Percentiles rank a stretch among this genome's conserved stretches.
These are phyloP conservation scores for Lipomyces lipofer DNA, from an alignment of 805 yeast species.

Conservation along the genomic window DNA sequence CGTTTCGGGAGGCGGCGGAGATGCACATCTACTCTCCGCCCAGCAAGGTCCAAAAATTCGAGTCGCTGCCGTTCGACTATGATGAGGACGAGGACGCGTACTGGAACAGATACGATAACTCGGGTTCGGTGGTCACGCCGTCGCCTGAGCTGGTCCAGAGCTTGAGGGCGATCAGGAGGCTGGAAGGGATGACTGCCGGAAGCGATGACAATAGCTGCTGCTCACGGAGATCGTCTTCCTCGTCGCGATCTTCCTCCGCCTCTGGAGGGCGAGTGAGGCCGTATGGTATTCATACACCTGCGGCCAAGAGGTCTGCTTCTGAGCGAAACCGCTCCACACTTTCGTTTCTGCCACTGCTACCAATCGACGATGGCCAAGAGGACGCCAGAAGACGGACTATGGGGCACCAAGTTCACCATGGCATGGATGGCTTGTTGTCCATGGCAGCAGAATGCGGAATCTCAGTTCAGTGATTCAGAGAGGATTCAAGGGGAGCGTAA, in stretches of 20 bases:
- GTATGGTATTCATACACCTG: not conserved
- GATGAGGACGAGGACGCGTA: constrained; percentile 14
- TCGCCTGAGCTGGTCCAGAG: constrained; percentile 9
- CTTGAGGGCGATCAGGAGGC: not conserved
- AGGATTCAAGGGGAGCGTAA: no score
- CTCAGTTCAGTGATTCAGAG: no score
- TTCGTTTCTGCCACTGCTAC: constrained; percentile 9
- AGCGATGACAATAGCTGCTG: not conserved
- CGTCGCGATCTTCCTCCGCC: not conserved
- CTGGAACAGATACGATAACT: constrained; percentile 11
- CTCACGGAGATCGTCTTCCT: not conserved
- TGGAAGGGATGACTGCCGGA: not conserved
- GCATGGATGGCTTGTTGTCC: no score
- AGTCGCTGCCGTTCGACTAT: not conserved
- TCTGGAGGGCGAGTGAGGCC: not conserved
- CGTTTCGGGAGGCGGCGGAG: constrained; percentile 2
- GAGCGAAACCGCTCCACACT: not conserved
- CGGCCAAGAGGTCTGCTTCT: not conserved
- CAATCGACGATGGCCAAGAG: not conserved
- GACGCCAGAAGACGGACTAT: no score
- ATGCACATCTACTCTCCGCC: not conserved
- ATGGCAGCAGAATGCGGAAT: no score
- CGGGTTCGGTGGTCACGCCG: not conserved
- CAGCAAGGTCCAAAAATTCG: not conserved
- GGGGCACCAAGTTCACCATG: no score